These are phyloP conservation scores for Spizellomyces punctatus DNA, from an alignment of 192 early-diverging fungal genomes.

Conservation along the genomic window DNA sequence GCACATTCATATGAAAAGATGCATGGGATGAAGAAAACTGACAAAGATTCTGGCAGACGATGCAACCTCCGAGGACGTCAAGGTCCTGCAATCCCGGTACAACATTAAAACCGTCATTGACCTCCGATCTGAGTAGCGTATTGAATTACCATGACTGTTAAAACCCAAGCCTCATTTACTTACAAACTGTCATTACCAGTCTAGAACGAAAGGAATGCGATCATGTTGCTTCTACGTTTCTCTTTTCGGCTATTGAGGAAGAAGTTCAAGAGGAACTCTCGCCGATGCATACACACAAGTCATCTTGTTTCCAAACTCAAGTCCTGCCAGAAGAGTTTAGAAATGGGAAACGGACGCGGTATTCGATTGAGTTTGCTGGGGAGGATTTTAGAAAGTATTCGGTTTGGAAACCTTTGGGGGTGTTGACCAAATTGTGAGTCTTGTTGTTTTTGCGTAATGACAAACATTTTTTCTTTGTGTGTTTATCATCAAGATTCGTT, in stretches of 20 bases:
- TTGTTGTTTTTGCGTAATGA: background rate
- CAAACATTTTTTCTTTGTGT: background rate
- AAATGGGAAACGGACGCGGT: slow-evolving; percentile 21
- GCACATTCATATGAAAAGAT: too few relatives aligned
- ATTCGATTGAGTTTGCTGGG: slow-evolving; percentile 42
- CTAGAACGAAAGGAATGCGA: slow-evolving; percentile 31
- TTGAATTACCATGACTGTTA: background rate
- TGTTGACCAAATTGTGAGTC: slow-evolving; percentile 22
- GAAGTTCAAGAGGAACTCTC: slow-evolving; percentile 4
- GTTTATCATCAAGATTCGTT: background rate
- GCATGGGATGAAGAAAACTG: too few relatives aligned
- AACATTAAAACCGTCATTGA: slow-evolving; percentile 50
- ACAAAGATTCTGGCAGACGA: slow-evolving; percentile 11
- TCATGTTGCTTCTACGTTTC: slow-evolving; percentile 36
- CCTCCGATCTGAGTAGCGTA: slow-evolving; percentile 38
- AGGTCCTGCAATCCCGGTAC: slow-evolving; percentile 21
- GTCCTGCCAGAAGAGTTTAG: background rate
- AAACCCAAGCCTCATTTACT: background rate
- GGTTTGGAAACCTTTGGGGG: slow-evolving; percentile 31
- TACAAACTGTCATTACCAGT: background rate
- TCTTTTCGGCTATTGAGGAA: slow-evolving; percentile 37
- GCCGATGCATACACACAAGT: background rate
- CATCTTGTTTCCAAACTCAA: background rate
- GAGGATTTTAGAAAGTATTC: slow-evolving; percentile 21
- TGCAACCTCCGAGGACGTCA: slow-evolving; percentile 33